These are phyloP conservation scores for Geotrichum klebahnii DNA, from an alignment of 1,139 yeast species.

Conservation along the genomic window DNA sequence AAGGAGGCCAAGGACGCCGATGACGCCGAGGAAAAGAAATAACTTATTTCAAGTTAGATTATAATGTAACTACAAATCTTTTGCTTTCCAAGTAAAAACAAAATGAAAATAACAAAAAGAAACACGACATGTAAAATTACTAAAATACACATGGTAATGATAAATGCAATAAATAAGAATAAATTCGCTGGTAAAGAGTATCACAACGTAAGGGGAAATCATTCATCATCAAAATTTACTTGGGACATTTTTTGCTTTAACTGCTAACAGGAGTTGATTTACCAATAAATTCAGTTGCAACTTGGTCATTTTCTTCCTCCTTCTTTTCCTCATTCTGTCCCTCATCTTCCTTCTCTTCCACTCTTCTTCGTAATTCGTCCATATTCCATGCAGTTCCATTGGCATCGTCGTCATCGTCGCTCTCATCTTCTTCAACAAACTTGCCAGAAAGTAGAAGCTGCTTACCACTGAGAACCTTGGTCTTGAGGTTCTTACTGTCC, in stretches of 20 bases:
- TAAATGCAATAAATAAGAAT: slow-evolving; percentile 7
- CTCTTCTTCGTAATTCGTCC: slow-evolving; percentile 37
- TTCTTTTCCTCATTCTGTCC: slow-evolving; percentile 17
- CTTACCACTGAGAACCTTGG: slow-evolving; percentile 61
- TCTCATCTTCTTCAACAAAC: slow-evolving; percentile 55
- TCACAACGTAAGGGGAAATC: not conserved
- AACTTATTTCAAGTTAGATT: not conserved
- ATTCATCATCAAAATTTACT: slow-evolving; percentile 1
- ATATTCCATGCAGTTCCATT: slow-evolving; percentile 53
- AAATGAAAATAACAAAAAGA: slow-evolving; percentile 1
- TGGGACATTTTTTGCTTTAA: not conserved
- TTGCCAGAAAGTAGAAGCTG: slow-evolving; percentile 71
- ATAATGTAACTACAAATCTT: not conserved
- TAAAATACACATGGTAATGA: not conserved
- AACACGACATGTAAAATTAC: slow-evolving; percentile 6
- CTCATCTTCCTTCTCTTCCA: slow-evolving; percentile 27
- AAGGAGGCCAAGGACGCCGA: slow-evolving; percentile 24
- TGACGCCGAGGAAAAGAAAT: slow-evolving; percentile 27
- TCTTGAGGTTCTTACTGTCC: slow-evolving; percentile 47
- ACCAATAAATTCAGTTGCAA: slow-evolving; percentile 3
- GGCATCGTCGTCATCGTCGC: slow-evolving; percentile 46
- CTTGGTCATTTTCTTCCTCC: not conserved
- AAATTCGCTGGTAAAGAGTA: not conserved
- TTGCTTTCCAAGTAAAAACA: not conserved
- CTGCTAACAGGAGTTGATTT: not conserved